Conservation (phyloP, 805 yeast species). For the Wickerhamiella allomyrinae region DNA sequence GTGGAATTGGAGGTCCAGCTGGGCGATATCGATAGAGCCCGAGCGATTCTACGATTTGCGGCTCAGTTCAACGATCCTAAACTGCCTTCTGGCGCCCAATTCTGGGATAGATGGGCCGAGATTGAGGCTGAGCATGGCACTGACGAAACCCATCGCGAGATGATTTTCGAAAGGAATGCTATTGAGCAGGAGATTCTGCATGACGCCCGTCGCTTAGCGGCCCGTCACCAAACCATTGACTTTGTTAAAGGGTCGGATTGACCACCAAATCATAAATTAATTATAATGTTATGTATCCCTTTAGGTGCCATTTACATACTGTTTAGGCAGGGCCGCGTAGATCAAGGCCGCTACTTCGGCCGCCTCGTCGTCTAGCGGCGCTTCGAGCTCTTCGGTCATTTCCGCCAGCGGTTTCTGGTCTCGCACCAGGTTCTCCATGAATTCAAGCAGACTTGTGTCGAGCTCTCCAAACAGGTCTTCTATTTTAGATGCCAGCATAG, state of each 20-base stretch:
- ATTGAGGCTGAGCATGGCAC: slow-evolving; percentile 64
- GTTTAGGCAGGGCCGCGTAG: neutral
- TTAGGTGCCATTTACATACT: too few species aligned
- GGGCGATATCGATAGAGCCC: slow-evolving; percentile 43
- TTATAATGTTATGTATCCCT: too few species aligned
- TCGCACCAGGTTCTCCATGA: slow-evolving; percentile 18
- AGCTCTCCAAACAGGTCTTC: slow-evolving; percentile 22
- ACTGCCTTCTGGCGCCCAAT: slow-evolving; percentile 11
- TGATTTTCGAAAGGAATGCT: slow-evolving; percentile 47
- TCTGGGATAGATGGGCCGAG: slow-evolving; percentile 60
- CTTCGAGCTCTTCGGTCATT: slow-evolving; percentile 20
- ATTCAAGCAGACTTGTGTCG: slow-evolving; percentile 24
- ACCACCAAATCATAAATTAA: neutral
- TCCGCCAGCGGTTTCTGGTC: slow-evolving; percentile 16
- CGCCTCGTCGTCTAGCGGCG: slow-evolving; percentile 34
- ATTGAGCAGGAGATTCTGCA: slow-evolving; percentile 20
- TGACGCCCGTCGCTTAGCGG: slow-evolving; percentile 1
- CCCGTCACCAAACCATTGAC: neutral
- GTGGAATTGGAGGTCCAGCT: slow-evolving; percentile 36
- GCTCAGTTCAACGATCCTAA: slow-evolving; percentile 29
- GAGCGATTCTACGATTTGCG: slow-evolving; percentile 47
- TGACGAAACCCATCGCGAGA: slow-evolving; percentile 56
- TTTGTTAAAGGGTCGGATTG: neutral
- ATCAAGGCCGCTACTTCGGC: slow-evolving; percentile 2
- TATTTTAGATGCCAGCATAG: slow-evolving; percentile 16